Evolutionary conservation across 192 early-diverging fungal genomes (phyloP), one percentile per base, ranked within the genome.

Genomic region (Coemansia sp.): DNA sequence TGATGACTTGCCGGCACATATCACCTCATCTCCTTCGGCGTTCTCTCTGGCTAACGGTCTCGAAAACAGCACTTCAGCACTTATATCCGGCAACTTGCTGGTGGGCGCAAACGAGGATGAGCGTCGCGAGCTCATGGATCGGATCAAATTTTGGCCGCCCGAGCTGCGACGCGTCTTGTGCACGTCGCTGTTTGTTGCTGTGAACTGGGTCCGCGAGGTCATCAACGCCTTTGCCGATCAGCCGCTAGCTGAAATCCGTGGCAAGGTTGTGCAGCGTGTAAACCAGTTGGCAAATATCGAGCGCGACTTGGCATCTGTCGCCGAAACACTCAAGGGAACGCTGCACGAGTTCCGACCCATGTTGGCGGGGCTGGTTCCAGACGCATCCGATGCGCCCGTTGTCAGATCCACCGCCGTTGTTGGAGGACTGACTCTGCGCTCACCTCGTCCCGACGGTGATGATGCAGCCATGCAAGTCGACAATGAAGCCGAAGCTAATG

Each of bases 131-230:
- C 75, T 69, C 1, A 47, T 66, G 16, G 53, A 26, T 9, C 55
- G 64, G 0, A 42, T 75, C 4, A 39, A 5, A 17, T 21, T 52
- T 7, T 83, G 78, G 72, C 65, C 64, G 33, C 46, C 63, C 6
- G 68, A 74, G 10, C 61, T 73, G 32, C 79, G 73, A 1, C 73
- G 67, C 28, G 50, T 68, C 4, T 38, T 75, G 17, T 84, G 81
- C 68, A 70, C 81, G 11, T 72, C 75, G 49, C 73, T 76, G 8
- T 74, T 74, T 10, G 63, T 67, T 43, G 64, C 76, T 1, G 74
- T 59, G 23, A 73, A 70, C 74, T 91, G 91, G 91, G 67, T 89
- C 50, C 88, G 90, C 23, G 91, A 93, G 64, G 63, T 88, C 7
- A 72, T 90, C 28, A 93, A 90, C 47, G 86, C 89, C 7, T 93